Percentiles rank a stretch among this genome's conserved stretches.
Evolutionary conservation across 2,329 filamentous ascomycete species (phyloP).

Genomic region (Cyphellophora attinorum): DNA sequence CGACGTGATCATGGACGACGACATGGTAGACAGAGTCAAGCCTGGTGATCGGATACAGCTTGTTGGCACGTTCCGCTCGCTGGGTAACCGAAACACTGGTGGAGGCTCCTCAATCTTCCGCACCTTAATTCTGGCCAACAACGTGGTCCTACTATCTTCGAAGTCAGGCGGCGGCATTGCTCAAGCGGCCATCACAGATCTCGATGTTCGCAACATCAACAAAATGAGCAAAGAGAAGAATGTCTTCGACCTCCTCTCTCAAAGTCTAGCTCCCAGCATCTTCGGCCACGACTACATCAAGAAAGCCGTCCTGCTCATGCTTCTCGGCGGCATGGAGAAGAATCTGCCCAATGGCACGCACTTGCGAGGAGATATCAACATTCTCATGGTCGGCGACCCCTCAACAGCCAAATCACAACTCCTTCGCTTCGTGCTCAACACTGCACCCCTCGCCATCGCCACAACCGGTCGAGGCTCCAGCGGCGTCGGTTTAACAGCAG

Average conservation of each 20-base stretch:
- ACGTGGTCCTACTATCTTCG: slow-evolving; percentile 85
- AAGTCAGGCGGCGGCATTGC: slow-evolving; percentile 94
- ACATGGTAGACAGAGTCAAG: slow-evolving; percentile 89
- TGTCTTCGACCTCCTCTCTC: slow-evolving; percentile 82
- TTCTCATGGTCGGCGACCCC: slow-evolving; percentile 97
- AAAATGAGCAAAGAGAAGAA: slow-evolving; percentile 92
- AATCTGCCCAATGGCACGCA: slow-evolving; percentile 97
- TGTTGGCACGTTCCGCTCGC: slow-evolving; percentile 88
- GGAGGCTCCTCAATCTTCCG: slow-evolving; percentile 90
- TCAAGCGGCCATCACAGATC: slow-evolving; percentile 85
- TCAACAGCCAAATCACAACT: slow-evolving; percentile 99
- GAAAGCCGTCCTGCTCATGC: slow-evolving; percentile 90
- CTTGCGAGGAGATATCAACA: slow-evolving; percentile 96
- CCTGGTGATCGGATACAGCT: slow-evolving; percentile 93
- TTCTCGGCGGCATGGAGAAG: slow-evolving; percentile 94
- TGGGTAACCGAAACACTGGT: slow-evolving; percentile 88
- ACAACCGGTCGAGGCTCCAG: slow-evolving; percentile 95
- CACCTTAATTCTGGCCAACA: slow-evolving; percentile 87
- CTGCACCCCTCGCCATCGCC: slow-evolving; percentile 88
- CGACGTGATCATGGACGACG: slow-evolving; percentile 93
- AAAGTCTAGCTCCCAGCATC: slow-evolving; percentile 91
- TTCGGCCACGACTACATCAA: slow-evolving; percentile 97
- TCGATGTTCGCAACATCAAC: slow-evolving; percentile 97
- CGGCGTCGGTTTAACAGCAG: slow-evolving; percentile 92
- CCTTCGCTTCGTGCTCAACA: slow-evolving; percentile 92